Base-by-base conservation (phyloP, 331 rosid genomes). In the Acacia pycnantha region DNA sequence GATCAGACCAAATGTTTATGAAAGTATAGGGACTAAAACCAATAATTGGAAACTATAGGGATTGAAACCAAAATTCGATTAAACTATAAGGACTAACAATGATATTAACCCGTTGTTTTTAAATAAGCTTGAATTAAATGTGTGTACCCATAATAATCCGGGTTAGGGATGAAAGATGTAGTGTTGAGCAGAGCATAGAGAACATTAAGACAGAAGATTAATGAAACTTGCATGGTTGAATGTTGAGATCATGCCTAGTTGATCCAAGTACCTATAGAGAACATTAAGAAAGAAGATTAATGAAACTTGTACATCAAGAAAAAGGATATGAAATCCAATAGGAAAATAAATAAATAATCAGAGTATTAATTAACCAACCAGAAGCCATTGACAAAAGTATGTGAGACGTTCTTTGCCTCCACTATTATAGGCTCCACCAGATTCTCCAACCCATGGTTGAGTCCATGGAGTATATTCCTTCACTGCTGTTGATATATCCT, bases 401-500 rank as follows among this genome's bases (percentile, higher is more conserved):
- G 88, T 26, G 94, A 88, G 41, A 92, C 92, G 73, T 81, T n/a
- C 61, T 83, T 41, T 87, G 82, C 93, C 93, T 29, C 98, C 98
- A 74, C 97, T 91, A 18, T 90, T 86, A 78, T 64, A 94, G 64
- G 98, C 94, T 73, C 98, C 98, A 14, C 98, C 97, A 33, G 94
- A 68, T 84, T 94, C 97, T 13, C 95, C 95, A 79, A 94, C 87
- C 97, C 98, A 90, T 11, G 90, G 77, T 27, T 79, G 85, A 12
- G 92, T 80, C 88, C 84, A 74, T 35, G 93, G 91, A 0, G 82
- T 59, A 44, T 75, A 79, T 10, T 85, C 69, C 46, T 77, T 40
- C 2, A 84, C 82, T 11, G 85, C 66, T 11, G 14, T 54, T 6
- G 82, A 44, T 0, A 83, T 78, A 41, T 86, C 88, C 31, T 43